These are phyloP conservation scores for Gossypium aridum DNA, from an alignment of 441 rosid genomes.

Conservation along the genomic window DNA sequence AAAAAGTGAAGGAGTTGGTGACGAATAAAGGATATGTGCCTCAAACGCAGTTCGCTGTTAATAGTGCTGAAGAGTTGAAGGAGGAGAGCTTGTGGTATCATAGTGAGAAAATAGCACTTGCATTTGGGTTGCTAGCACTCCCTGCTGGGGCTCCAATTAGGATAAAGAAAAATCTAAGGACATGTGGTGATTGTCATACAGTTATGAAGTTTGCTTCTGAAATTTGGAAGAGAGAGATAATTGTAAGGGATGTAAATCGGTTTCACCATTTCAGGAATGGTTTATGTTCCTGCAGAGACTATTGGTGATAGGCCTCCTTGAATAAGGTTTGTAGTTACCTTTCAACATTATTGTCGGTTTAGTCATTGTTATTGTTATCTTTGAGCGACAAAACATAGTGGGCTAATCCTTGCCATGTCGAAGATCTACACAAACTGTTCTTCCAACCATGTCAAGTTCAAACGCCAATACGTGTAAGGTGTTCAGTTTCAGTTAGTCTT, in stretches of 20 bases:
- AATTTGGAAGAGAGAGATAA: conserved; percentile 25
- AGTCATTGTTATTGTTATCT: too few relatives aligned
- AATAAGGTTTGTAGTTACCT: neutral
- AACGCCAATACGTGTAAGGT: conserved; percentile 37
- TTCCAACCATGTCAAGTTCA: conserved; percentile 25
- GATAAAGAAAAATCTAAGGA: conserved; percentile 29
- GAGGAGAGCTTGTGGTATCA: conserved; percentile 31
- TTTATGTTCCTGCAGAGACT: conserved; percentile 29
- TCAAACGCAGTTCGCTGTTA: conserved; percentile 18
- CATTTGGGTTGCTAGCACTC: conserved; percentile 24
- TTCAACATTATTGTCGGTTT: too few relatives aligned
- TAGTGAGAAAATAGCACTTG: conserved; percentile 32
- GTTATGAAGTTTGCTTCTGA: conserved; percentile 33
- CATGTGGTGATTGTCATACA: conserved; percentile 28
- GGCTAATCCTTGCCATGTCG: too few relatives aligned
- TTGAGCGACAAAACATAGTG: too few relatives aligned
- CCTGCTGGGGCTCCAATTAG: conserved; percentile 25
- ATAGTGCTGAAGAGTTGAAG: conserved; percentile 11
- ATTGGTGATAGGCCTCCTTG: conserved; percentile 20
- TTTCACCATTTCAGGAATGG: conserved; percentile 27
- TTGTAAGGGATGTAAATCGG: conserved; percentile 25
- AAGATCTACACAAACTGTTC: conserved; percentile 13
- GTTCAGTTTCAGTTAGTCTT: conserved; percentile 32
- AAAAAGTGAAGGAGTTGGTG: conserved; percentile 18
- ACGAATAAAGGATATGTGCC: conserved; percentile 24